These are phyloP conservation scores for Hypoxylon sp. DNA, from an alignment of 2,329 filamentous ascomycete species.

Conservation along the genomic window DNA sequence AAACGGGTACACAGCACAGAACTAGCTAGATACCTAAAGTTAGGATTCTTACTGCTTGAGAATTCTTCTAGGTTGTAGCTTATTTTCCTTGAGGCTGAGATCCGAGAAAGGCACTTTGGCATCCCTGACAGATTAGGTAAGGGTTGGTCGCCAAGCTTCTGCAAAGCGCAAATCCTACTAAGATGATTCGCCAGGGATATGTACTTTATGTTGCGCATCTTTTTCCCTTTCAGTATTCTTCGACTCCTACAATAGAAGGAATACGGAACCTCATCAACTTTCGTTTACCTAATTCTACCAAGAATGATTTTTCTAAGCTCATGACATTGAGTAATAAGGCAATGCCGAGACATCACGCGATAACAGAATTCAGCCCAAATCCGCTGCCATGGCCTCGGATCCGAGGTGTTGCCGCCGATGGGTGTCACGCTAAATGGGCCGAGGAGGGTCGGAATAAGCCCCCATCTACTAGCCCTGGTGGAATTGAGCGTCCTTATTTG, in stretches of 20 bases:
- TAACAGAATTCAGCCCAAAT: conserved; percentile 3
- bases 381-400: conserved; percentile 13
- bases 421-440: conserved; percentile 4
- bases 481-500: not conserved
- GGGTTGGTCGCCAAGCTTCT: conserved; percentile 9
- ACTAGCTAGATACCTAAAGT: not conserved
- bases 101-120: not conserved
- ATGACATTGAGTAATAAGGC: not conserved
- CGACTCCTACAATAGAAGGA: conserved; percentile 2
- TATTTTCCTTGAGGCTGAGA: conserved; percentile 8
- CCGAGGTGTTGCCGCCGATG: conserved; percentile 25
- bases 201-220: conserved; percentile 3
- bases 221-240: conserved; percentile 1
- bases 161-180: not conserved
- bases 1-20: not conserved
- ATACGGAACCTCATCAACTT: not conserved
- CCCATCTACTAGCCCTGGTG: not conserved
- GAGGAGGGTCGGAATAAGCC: conserved; percentile 29
- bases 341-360: not conserved
- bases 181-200: conserved; percentile 2
- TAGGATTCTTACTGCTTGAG: conserved; percentile 21
- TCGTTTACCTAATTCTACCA: not conserved
- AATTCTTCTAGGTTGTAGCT: conserved; percentile 13
- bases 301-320: not conserved
- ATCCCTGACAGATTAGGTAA: conserved; percentile 4